A percentile compares a stretch with the other conserved stretches of the same genome.
Conservation (phyloP, 495 filamentous ascomycete species). For the Durotheca rogersii region DNA sequence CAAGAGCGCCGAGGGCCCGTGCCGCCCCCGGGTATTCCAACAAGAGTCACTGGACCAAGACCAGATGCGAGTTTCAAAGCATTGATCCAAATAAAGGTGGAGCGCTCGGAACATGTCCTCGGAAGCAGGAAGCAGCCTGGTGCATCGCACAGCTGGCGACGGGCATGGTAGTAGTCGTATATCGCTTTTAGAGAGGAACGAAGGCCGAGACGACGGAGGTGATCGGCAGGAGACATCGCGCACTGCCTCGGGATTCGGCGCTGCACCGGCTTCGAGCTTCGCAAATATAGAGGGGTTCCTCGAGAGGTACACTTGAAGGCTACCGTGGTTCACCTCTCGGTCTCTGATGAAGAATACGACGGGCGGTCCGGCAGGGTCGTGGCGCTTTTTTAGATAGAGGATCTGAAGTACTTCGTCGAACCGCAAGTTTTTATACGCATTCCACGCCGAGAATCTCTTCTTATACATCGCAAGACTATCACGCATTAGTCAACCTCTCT, state of each 20-base stretch:
- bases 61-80: slow-evolving; percentile 29
- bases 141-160: slow-evolving; percentile 10
- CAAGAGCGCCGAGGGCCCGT: slow-evolving; percentile 30
- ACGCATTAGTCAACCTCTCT: slow-evolving; percentile 14
- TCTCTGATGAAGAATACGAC: slow-evolving; percentile 34
- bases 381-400: slow-evolving; percentile 31
- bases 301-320: slow-evolving; percentile 35
- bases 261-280: slow-evolving; percentile 30
- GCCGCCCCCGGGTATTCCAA: slow-evolving; percentile 29
- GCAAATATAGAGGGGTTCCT: slow-evolving; percentile 35
- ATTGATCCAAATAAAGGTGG: slow-evolving; percentile 20
- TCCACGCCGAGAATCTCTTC: slow-evolving; percentile 35
- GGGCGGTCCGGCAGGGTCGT: slow-evolving; percentile 28
- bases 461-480: slow-evolving; percentile 37
- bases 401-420: slow-evolving; percentile 37
- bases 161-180: slow-evolving; percentile 3
- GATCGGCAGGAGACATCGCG: slow-evolving; percentile 36
- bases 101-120: slow-evolving; percentile 28
- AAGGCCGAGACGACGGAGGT: slow-evolving; percentile 12
- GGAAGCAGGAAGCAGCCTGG: slow-evolving; percentile 15
- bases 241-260: slow-evolving; percentile 29
- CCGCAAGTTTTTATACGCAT: slow-evolving; percentile 36
- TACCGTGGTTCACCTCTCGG: slow-evolving; percentile 31
- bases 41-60: slow-evolving; percentile 27
- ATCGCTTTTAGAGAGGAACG: background rate